Base-by-base conservation (phyloP, 805 yeast species). In the Citeromyces nyonsensis region DNA sequence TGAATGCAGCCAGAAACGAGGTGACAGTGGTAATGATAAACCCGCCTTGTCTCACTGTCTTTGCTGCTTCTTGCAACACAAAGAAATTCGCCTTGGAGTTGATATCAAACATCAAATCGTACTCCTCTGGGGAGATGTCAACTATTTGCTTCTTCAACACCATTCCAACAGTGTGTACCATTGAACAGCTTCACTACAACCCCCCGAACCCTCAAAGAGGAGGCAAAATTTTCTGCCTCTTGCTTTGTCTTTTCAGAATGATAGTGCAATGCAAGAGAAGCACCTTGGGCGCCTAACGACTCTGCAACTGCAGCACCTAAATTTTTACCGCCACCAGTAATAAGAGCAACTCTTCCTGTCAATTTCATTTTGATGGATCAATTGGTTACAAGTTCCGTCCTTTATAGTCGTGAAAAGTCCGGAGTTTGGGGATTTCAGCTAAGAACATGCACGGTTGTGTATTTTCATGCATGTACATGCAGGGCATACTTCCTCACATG, bases 291-390 rank as follows among this genome's bases (percentile, higher is more conserved):
- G 6, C 80, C 81, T 28, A 75, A 56, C 33, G 69, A 75, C 11
- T 44, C 45, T 10, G 73, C 69, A 15, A 73, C 66, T 34, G 51
- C 50, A 11, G 55, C 68, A 25, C 81, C 81, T 34, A 73, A 57
- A 48, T 72, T 72, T 57, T 72, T 73, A 41, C 63, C 66, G 25
- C 77, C 79, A 31, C 80, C 80, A 15, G 78, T 62, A 45, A 73
- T 61, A 25, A 72, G 32, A 7, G 68, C 73, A 32, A 62, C 57
- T 47, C 71, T 66, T 33, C 71, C 75, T 38, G 38, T 57, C 7
- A 18, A 18, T 7, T 18, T 18, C 22, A 18, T 18, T 18, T n/a
- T n/a, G n/a, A n/a, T n/a, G n/a, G n/a, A n/a, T n/a, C n/a, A n/a
- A n/a, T n/a, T n/a, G n/a, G n/a, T n/a, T n/a, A n/a, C n/a, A n/a